Conservation (phyloP, 306 rosid genomes). For the Inga oerstediana region DNA sequence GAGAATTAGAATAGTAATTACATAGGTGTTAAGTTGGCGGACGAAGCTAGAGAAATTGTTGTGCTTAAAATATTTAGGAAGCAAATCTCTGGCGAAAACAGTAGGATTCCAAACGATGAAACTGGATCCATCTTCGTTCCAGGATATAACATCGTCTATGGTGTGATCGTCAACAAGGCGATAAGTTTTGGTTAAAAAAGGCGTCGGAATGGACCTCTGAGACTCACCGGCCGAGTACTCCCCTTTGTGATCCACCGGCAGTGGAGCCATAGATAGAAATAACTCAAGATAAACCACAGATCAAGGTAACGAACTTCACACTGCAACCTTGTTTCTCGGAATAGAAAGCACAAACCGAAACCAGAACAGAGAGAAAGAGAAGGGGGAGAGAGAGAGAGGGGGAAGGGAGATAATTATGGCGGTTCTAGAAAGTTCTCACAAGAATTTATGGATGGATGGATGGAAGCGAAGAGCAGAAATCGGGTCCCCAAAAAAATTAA, state of each 20-base stretch:
- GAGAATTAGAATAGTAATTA: constrained; percentile 10
- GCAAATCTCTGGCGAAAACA: constrained; percentile 67
- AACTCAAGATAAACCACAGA: background rate
- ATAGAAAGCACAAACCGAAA: background rate
- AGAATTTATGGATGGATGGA: constrained; percentile 29
- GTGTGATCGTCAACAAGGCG: constrained; percentile 77
- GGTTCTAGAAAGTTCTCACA: constrained; percentile 80
- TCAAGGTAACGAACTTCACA: background rate
- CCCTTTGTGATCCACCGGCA: constrained; percentile 46
- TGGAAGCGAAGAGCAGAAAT: background rate
- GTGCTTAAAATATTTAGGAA: background rate
- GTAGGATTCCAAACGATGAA: constrained; percentile 94
- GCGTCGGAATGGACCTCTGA: constrained; percentile 71
- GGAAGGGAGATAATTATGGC: constrained; percentile 1
- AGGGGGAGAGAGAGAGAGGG: background rate
- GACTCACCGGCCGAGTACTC: constrained; percentile 43
- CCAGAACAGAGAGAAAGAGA: background rate
- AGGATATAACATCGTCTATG: constrained; percentile 77
- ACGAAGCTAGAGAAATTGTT: constrained; percentile 3
- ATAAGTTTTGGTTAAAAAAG: constrained; percentile 72
- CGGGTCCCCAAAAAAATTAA: background rate
- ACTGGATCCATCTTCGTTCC: constrained; percentile 92
- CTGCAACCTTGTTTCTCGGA: background rate
- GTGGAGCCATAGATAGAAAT: constrained; percentile 48
- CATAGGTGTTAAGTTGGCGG: constrained; percentile 92